phyloP scores from a whole-genome alignment of 805 yeast species.

The Candida morakotiae region DNA sequence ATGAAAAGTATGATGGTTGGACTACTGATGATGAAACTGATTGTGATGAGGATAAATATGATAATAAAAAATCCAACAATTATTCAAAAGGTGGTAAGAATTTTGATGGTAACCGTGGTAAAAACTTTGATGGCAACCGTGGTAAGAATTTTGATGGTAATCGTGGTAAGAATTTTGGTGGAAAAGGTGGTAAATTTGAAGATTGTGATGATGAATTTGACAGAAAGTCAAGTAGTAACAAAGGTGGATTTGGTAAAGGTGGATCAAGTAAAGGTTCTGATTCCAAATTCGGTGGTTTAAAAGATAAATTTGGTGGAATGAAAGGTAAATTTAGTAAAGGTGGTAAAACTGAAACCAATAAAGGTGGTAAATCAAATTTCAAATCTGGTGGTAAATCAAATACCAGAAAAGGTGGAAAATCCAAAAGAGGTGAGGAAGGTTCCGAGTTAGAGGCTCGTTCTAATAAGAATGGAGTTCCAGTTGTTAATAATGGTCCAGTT shows the following conservation, averaged over 20 bases:
- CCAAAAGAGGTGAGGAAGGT: neutral
- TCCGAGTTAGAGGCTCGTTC: too few species aligned
- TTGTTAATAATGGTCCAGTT: too few species aligned
- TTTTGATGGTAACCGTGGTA: neutral
- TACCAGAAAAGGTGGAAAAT: neutral
- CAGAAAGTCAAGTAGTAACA: neutral
- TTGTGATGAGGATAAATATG: neutral
- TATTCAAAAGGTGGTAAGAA: neutral
- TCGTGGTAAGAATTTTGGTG: neutral
- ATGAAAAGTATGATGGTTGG: neutral
- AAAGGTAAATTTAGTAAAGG: slow-evolving; percentile 1
- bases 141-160: neutral
- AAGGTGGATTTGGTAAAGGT: neutral
- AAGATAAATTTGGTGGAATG: neutral
- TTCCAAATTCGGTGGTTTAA: neutral
- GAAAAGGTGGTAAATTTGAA: neutral
- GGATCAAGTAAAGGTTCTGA: too few species aligned
- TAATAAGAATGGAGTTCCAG: too few species aligned
- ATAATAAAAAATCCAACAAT: neutral
- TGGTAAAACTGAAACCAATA: neutral
- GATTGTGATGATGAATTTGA: neutral
- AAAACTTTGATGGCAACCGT: neutral
- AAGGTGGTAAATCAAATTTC: neutral
- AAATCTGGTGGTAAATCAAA: neutral
- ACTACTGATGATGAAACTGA: slow-evolving; percentile 1